A percentile compares a stretch with the other conserved stretches of the same genome.
Evolutionary conservation across 495 filamentous ascomycete genomes (phyloP).

Genomic region (Neurospora africana): DNA sequence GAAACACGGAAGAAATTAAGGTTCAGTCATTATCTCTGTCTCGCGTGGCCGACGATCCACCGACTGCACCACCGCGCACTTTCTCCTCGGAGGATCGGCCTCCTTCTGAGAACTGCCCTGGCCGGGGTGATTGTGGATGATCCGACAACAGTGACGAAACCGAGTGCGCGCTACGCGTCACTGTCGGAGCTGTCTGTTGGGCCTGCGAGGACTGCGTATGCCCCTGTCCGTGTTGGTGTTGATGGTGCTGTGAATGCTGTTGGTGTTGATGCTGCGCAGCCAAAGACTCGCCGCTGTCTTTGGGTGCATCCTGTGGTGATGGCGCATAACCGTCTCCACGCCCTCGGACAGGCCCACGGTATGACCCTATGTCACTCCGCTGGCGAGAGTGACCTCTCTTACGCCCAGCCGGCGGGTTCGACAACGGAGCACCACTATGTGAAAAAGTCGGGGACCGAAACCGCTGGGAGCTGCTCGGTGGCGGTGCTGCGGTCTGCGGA

Average conservation of each 20-base stretch:
- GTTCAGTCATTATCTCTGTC: constrained; percentile 25
- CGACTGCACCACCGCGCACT: constrained; percentile 17
- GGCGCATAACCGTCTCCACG: constrained; percentile 26
- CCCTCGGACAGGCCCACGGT: constrained; percentile 29
- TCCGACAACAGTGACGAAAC: constrained; percentile 40
- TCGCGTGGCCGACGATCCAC: constrained; percentile 27
- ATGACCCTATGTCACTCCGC: constrained; percentile 53
- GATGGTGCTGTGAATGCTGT: constrained; percentile 1
- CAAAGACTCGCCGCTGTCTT: constrained; percentile 11
- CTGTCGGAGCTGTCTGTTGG: constrained; percentile 9
- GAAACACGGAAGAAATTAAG: constrained; percentile 31
- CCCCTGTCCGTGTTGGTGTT: constrained; percentile 5
- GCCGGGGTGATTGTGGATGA: constrained; percentile 28
- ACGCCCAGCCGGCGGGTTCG: constrained; percentile 46
- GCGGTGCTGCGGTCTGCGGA: constrained; percentile 46
- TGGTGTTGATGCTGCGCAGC: neutral
- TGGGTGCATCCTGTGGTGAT: constrained; percentile 27
- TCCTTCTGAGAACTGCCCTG: constrained; percentile 8
- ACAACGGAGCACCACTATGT: constrained; percentile 40
- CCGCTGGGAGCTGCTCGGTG: constrained; percentile 40
- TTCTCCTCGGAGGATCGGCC: constrained; percentile 20
- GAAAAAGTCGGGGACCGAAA: constrained; percentile 48
- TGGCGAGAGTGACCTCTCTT: constrained; percentile 58
- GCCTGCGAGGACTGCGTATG: constrained; percentile 6
- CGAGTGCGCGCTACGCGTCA: constrained; percentile 29